Conservation (phyloP, 176 grass and related monocot species). For the Puccinellia tenuiflora region DNA sequence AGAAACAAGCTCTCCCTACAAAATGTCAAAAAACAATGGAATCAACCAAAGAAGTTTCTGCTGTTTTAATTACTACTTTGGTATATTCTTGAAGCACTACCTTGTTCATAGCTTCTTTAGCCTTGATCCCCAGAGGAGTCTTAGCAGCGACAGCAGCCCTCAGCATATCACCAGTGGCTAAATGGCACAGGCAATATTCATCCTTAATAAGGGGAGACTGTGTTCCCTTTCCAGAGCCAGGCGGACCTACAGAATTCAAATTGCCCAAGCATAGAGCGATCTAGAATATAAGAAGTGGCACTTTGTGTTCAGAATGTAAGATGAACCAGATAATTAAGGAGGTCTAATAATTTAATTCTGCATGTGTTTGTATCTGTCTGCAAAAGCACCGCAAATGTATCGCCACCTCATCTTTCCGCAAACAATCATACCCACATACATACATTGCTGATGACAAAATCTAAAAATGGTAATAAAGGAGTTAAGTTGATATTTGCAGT, state of each 20-base stretch:
- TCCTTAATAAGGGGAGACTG: constrained; percentile 96
- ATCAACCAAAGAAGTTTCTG: constrained; percentile 1
- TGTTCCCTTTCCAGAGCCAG: constrained; percentile 91
- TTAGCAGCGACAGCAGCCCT: constrained; percentile 90
- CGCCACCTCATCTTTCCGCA: neutral
- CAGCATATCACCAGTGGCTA: constrained; percentile 98
- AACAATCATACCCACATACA: neutral
- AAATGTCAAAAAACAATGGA: constrained; percentile 11
- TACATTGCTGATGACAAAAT: neutral
- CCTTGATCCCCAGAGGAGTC: constrained; percentile 87
- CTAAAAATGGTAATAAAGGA: neutral
- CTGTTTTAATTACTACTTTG: neutral
- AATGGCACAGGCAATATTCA: constrained; percentile 92
- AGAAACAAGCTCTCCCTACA: constrained; percentile 90
- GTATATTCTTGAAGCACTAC: constrained; percentile 31
- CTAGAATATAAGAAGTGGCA: neutral
- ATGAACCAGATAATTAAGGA: neutral
- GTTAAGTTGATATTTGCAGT: neutral
- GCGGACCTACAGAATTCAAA: constrained; percentile 58
- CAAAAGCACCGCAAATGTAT: neutral
- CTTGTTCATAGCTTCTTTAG: constrained; percentile 91
- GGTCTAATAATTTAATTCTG: neutral
- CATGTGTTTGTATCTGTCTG: neutral
- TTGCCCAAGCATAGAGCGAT: neutral
- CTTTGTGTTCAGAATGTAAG: neutral